Evolutionary conservation across 805 yeast species (phyloP), one percentile per base, ranked within the genome.

Genomic region (Kluyveromyces lactis): DNA sequence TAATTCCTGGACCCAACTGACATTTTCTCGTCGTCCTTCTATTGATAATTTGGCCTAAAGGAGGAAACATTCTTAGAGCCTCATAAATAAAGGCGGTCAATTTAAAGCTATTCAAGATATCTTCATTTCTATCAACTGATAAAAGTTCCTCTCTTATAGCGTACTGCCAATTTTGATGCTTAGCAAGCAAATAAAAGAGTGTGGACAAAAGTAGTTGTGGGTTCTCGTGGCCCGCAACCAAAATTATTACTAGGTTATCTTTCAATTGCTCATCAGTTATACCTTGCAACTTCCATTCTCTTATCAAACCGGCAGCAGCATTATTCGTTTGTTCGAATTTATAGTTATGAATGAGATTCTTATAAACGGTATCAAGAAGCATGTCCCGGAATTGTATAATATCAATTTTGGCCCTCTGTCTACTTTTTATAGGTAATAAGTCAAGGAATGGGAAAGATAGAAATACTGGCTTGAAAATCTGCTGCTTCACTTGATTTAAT

Each of bases 161-260:
- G 1, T 37, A 24, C 43, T 72, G 77, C 6, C 63, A 40, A 1
- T 45, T 36, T 12, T 15, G 56, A 45, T 67, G 38, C 42, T 74
- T 75, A 1, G 72, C 73, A 19, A 76, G 47, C 11, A 72, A 45
- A 41, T 67, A 75, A 1, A 76, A 45, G 4, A 70, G 48, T 0
- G 78, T 71, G 1, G 72, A 64, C 43, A 75, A 47, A 9, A 75
- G 53, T 18, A 77, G 50, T 43, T 74, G 76, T 0, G 82, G 82
- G 44, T 77, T 77, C 47, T 77, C 82, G 52, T 77, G 82, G 0
- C 81, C 82, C 0, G 82, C 82, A 33, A 77, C 72, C 49, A 76
- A 53, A 3, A 74, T 60, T 13, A 77, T 75, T 7, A 74, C 69
- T 13, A 73, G 62, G 52, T 77, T 77, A 49, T 77, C 81, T 2